A percentile compares a stretch with the other conserved stretches of the same genome.
These are phyloP conservation scores for Chlorella sp. DNA, from an alignment of 139 green algal genomes.

Conservation along the genomic window DNA sequence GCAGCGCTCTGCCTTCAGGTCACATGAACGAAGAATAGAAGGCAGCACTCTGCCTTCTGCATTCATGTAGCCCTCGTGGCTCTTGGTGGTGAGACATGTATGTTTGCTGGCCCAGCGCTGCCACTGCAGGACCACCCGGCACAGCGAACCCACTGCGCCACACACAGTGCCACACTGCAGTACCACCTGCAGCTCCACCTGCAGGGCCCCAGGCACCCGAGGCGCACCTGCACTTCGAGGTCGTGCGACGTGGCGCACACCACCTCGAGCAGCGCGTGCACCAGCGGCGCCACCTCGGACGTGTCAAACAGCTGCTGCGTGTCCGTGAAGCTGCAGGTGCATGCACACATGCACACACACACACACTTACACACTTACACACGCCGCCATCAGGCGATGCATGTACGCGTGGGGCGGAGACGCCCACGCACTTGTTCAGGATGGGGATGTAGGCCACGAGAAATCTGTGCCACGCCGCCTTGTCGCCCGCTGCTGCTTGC, in stretches of 20 bases:
- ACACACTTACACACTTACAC: background rate
- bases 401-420: background rate
- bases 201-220: no score
- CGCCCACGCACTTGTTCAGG: background rate
- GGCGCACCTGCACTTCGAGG: constrained; percentile 1
- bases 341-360: background rate
- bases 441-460: background rate
- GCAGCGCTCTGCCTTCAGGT: no score
- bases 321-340: background rate
- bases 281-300: background rate
- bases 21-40: no score
- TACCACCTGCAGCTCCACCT: no score
- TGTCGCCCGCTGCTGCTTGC: background rate
- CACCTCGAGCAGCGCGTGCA: background rate
- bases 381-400: background rate
- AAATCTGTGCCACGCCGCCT: background rate
- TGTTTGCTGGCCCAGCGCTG: no score
- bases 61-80: no score
- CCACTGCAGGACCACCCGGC: no score
- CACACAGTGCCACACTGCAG: no score
- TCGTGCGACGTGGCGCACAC: background rate
- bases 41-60: no score
- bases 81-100: no score
- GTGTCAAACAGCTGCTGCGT: background rate
- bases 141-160: no score